These are phyloP conservation scores for Friedmanniomyces endolithicus DNA, from an alignment of 495 filamentous ascomycete genomes.

Conservation along the genomic window DNA sequence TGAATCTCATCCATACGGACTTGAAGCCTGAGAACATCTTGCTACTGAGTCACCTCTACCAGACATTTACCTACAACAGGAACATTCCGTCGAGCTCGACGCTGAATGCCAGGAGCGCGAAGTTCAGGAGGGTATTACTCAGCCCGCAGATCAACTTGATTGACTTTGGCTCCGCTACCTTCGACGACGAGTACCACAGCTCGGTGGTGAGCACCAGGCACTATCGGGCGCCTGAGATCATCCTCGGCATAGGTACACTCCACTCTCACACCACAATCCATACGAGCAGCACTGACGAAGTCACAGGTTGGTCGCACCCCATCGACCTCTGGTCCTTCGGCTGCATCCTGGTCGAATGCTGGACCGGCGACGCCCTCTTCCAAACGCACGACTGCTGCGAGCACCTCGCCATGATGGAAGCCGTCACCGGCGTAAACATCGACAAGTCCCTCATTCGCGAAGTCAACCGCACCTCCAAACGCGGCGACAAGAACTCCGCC, in stretches of 20 bases:
- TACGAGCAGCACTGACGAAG: background rate
- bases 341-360: constrained; percentile 98
- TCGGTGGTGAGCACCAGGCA: constrained; percentile 93
- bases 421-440: constrained; percentile 30
- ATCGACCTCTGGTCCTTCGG: constrained; percentile 99
- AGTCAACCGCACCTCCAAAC: constrained; percentile 50
- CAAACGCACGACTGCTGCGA: constrained; percentile 98
- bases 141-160: constrained; percentile 95
- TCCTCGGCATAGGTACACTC: constrained; percentile 58
- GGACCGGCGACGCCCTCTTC: constrained; percentile 92
- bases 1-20: constrained; percentile 97
- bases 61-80: constrained; percentile 94
- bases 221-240: constrained; percentile 94
- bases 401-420: constrained; percentile 98
- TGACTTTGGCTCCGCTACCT: constrained; percentile 95
- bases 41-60: constrained; percentile 75
- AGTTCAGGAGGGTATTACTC: constrained; percentile 74
- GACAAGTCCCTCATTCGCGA: constrained; percentile 63
- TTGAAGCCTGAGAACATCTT: constrained; percentile 98
- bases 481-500: constrained; percentile 59
- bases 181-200: constrained; percentile 96
- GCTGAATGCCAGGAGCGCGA: constrained; percentile 60
- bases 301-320: constrained; percentile 73
- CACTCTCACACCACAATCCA: background rate
- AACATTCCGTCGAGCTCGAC: constrained; percentile 84